Conservation (phyloP, 108 stramenopile species). For the Phaeodactylum tricornutum region DNA sequence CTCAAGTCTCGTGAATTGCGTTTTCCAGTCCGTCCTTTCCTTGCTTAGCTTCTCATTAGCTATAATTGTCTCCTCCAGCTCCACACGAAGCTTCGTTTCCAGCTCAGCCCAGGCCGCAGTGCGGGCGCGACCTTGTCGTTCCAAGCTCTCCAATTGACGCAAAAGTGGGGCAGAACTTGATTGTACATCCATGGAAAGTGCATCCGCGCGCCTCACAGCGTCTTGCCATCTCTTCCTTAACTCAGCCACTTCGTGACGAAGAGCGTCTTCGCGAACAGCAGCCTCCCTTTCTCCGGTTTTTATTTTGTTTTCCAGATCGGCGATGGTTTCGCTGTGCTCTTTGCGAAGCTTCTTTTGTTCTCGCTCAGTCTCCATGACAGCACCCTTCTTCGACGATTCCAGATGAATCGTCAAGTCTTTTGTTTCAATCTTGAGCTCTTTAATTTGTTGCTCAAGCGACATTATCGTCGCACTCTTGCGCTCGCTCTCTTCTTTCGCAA, state of each 20-base stretch:
- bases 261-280: constrained; percentile 65
- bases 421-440: constrained; percentile 43
- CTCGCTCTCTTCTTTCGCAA: constrained; percentile 43
- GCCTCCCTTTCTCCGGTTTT: constrained; percentile 68
- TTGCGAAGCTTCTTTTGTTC: constrained; percentile 44
- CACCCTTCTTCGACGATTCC: constrained; percentile 32
- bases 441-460: constrained; percentile 55
- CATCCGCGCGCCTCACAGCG: constrained; percentile 73
- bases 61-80: constrained; percentile 63
- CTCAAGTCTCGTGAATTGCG: constrained; percentile 33
- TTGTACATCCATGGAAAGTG: constrained; percentile 72
- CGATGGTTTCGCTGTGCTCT: constrained; percentile 56
- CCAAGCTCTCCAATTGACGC: constrained; percentile 69
- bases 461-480: constrained; percentile 42
- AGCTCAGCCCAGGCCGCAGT: constrained; percentile 61
- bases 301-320: constrained; percentile 62
- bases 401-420: constrained; percentile 44
- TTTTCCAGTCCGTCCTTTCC: constrained; percentile 53
- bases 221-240: constrained; percentile 81
- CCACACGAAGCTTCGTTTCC: constrained; percentile 58
- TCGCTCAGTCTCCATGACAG: constrained; percentile 41
- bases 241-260: constrained; percentile 71
- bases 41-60: constrained; percentile 45
- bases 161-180: constrained; percentile 71
- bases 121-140: constrained; percentile 60